Percentiles rank a stretch among this genome's conserved stretches.
Evolutionary conservation across 495 filamentous ascomycete genomes (phyloP).

Genomic region (Aspergillus carlsbadensis): DNA sequence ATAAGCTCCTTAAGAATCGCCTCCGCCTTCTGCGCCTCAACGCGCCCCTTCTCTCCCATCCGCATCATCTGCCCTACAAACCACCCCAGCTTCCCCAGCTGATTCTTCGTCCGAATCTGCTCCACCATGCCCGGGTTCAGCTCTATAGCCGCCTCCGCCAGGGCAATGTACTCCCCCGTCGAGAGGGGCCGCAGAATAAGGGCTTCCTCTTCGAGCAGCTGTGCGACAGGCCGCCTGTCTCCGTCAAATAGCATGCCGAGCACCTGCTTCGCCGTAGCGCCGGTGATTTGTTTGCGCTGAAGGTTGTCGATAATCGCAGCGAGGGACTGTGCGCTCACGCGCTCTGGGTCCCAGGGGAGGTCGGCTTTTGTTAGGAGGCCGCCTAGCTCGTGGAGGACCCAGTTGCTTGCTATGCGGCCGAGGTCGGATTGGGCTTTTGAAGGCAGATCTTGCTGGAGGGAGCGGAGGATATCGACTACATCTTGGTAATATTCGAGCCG

Average conservation of each 20-base stretch:
- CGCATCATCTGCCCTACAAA: slow-evolving; percentile 92
- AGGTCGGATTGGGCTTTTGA: slow-evolving; percentile 24
- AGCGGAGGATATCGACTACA: slow-evolving; percentile 57
- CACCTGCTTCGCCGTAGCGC: slow-evolving; percentile 71
- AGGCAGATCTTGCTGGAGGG: slow-evolving; percentile 36
- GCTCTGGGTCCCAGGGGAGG: slow-evolving; percentile 51
- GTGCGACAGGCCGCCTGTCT: slow-evolving; percentile 49
- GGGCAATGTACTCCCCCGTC: slow-evolving; percentile 44
- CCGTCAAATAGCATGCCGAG: slow-evolving; percentile 60
- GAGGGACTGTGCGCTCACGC: slow-evolving; percentile 59
- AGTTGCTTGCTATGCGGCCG: slow-evolving; percentile 54
- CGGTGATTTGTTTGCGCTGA: slow-evolving; percentile 66
- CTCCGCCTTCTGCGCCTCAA: slow-evolving; percentile 74
- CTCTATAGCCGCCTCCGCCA: slow-evolving; percentile 42
- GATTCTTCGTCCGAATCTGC: slow-evolving; percentile 64
- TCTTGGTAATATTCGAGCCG: slow-evolving; percentile 82
- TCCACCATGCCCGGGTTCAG: slow-evolving; percentile 60
- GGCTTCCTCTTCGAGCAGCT: slow-evolving; percentile 63
- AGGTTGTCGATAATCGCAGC: slow-evolving; percentile 66
- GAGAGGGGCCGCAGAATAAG: slow-evolving; percentile 63
- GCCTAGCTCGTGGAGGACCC: slow-evolving; percentile 88
- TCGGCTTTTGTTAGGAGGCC: slow-evolving; percentile 61
- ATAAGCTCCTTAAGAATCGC: slow-evolving; percentile 59
- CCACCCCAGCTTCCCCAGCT: slow-evolving; percentile 77
- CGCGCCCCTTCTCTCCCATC: slow-evolving; percentile 67